Evolutionary conservation across 2,329 filamentous ascomycete genomes (phyloP), one percentile per base, ranked within the genome.

Genomic region (Talaromyces sp.): DNA sequence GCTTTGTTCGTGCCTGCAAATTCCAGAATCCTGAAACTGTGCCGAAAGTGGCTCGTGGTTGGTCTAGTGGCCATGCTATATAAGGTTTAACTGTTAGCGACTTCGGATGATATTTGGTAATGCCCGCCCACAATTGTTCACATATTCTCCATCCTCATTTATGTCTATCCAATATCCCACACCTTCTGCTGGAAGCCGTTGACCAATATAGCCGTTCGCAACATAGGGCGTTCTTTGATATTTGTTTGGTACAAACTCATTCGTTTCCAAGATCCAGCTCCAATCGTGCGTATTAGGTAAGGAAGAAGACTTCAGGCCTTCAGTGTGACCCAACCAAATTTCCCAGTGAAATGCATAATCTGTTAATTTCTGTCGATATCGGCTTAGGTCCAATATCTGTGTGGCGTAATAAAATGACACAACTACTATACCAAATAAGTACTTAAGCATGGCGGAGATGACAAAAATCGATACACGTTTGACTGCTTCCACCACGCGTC

Each of bases 41-140:
- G 33, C 63, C 63, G 31, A 67, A 67, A 5, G 65, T 67, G 2
- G 63, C 52, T 31, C 65, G 54, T 13, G 58, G 63, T n/a, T 67
- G 63, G 27, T 67, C 63, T n/a, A 67, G 31, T 22, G 65, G 65
- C 65, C 65, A 65, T 39, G 59, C 63, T 67, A 39, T 37, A 22
- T 43, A 43, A 27, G 22, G 19, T 9, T 37, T 41, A 8, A n/a
- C 37, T 10, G 37, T 41, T 43, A 54, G 39, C 22, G 24, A 19
- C 1, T 6, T 11, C 19, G 11, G n/a, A 37, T 19, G 33, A n/a
- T 22, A 1, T 37, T 48, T 7, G 22, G 19, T 7, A 3, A 10
- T 43, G n/a, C 22, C 4, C n/a, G 24, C 63, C 14, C 45, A 63
- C 63, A 57, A 35, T 67, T 65, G 3, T 59, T 45, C n/a, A 54